Evolutionary conservation across 805 yeast species (phyloP), one percentile per base, ranked within the genome.

Genomic region (Priceomyces carsonii): DNA sequence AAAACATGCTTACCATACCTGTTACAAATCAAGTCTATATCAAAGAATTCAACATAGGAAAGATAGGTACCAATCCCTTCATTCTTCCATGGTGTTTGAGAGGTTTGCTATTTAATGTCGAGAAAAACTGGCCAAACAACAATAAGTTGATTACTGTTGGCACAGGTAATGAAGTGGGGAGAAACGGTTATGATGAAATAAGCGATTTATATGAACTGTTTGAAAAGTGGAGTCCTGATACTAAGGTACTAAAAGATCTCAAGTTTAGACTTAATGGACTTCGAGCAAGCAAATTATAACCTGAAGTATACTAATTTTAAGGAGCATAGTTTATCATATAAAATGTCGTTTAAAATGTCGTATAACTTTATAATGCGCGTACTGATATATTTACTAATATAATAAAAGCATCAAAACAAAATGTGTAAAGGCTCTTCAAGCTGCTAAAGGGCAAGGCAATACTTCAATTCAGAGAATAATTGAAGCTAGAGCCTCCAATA

Each of bases 61-160:
- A 76, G 42, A 60, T 83, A 13, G 88, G 87, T 2, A 66, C 76
- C 18, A 90, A 91, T 57, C 96, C 96, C 0, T 91, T 76, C 51
- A 79, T 84, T 39, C 63, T 91, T 24, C 98, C 98, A 1, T 91
- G 97, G 96, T 85, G 95, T 50, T 76, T 89, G 63, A 66, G 96
- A 28, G 96, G 96, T 0, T 63, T 91, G 28, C 60, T 89, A 19
- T 80, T 77, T 44, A 95, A 67, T 45, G 73, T 82, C 0, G 74
- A 71, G 39, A 69, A 57, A 42, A 73, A 67, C 43, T 62, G 71
- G 60, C 67, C 75, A 14, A 58, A 57, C 32, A 80, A 80, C 8
- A 64, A 66, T 35, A 60, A 59, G 27, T 55, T 50, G 44, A 35
- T 53, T 35, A 29, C 60, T 45, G 53, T 54, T 47, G 50, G 47